Base-by-base conservation (phyloP, 768 basidiomycete species). In the Amylocystis lapponica region DNA sequence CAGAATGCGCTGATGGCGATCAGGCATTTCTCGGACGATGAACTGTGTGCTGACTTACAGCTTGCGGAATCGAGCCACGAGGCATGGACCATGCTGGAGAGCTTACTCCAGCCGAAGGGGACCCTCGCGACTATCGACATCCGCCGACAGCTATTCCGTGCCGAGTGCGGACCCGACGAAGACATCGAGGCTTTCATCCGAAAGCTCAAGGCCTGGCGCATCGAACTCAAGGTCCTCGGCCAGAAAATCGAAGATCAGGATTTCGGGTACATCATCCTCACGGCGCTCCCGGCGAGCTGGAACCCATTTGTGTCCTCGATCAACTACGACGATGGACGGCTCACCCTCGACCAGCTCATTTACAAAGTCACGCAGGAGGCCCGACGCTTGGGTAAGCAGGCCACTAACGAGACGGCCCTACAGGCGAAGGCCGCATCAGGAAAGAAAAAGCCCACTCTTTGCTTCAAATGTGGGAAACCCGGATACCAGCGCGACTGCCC, bases 281-380 rank as follows among this genome's bases (percentile, higher is more conserved):
- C 58, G 3, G 64, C 58, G 6, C 48, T 68, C 0, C 65, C 62
- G 16, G 54, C 62, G 9, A 55, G 62, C 12, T 68, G 66, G 67
- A 54, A 65, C 39, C 6, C 48, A 0, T 67, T 66, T 37, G n/a
- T n/a, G n/a, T n/a, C n/a, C n/a, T n/a, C n/a, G n/a, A n/a, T n/a
- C n/a, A n/a, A n/a, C n/a, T n/a, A n/a, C n/a, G n/a, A 61, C 57
- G 13, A 14, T 12, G 26, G 6, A 40, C 39, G 16, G 26, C n/a
- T n/a, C n/a, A n/a, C n/a, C n/a, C n/a, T n/a, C n/a, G n/a, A n/a
- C n/a, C n/a, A n/a, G n/a, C n/a, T n/a, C n/a, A n/a, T n/a, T n/a
- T n/a, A n/a, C n/a, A n/a, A n/a, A n/a, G n/a, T n/a, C n/a, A n/a
- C n/a, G n/a, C 36, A 38, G 16, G 20, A 22, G n/a, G 27, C 30